These are phyloP conservation scores for Neurospora sp. DNA, from an alignment of 495 filamentous ascomycete species.

Conservation along the genomic window DNA sequence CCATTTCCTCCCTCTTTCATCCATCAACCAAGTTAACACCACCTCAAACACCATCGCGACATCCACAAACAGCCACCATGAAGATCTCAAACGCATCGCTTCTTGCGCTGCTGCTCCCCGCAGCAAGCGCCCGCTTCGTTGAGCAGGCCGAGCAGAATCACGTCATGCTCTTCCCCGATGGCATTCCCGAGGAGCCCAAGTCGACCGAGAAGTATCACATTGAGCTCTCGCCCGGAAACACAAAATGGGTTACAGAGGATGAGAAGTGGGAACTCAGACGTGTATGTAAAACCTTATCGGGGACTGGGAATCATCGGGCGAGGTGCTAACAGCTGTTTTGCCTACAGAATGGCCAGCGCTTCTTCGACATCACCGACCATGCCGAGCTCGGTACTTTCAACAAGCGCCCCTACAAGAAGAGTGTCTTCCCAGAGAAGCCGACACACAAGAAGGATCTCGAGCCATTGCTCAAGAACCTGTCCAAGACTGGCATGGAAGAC, in stretches of 20 bases:
- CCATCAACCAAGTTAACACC: background rate
- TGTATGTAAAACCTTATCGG: slow-evolving; percentile 39
- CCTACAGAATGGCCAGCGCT: slow-evolving; percentile 65
- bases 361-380: slow-evolving; percentile 88
- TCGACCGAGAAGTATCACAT: slow-evolving; percentile 57
- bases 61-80: slow-evolving; percentile 11
- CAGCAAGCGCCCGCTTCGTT: slow-evolving; percentile 41
- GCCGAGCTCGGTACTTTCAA: slow-evolving; percentile 42
- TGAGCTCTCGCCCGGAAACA: slow-evolving; percentile 79
- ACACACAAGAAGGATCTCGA: slow-evolving; percentile 54
- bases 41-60: background rate
- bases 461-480: slow-evolving; percentile 56
- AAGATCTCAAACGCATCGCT: slow-evolving; percentile 36
- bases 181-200: slow-evolving; percentile 16
- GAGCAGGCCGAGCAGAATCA: slow-evolving; percentile 35
- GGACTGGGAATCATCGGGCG: background rate
- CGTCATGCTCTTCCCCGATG: slow-evolving; percentile 27
- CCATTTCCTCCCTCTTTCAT: background rate
- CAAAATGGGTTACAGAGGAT: slow-evolving; percentile 79
- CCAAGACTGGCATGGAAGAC: slow-evolving; percentile 65
- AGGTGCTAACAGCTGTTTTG: background rate
- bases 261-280: slow-evolving; percentile 87
- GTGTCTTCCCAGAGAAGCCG: slow-evolving; percentile 58
- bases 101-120: slow-evolving; percentile 37
- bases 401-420: slow-evolving; percentile 27